Evolutionary conservation across 1,284 basidiomycete genomes (phyloP), one percentile per base, ranked within the genome.

Genomic region (Fomitopsis betulina): DNA sequence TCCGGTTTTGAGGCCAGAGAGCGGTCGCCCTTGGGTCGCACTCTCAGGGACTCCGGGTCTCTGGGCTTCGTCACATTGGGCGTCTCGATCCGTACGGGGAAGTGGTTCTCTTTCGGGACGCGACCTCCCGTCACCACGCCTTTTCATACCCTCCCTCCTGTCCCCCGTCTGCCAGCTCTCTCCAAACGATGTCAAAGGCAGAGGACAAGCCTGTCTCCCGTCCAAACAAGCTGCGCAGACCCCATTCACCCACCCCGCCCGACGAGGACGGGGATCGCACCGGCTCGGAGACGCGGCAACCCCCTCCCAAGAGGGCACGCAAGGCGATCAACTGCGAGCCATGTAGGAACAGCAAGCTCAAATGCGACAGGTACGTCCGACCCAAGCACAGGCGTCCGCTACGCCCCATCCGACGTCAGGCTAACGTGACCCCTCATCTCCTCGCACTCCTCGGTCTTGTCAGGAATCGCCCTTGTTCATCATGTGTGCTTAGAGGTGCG

Each of bases 321-420:
- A 91, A 91, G 68, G 88, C 90, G 19, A 90, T 92, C 67, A 92
- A 92, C 73, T 92, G 89, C 68, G 89, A 91, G 65, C 89, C 89
- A 1, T 92, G 89, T 73, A 81, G 89, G 68, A 87, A 85, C 67
- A 89, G 86, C 77, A 91, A 92, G 72, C 82, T 92, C 64, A 91
- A 92, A 74, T 92, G 89, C 75, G 90, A 91, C 72, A 84, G 89
- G 88, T 88, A 59, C 30, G 72, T 72, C 57, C 49, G 59, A 54
- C 19, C 39, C 25, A 2, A 45, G 23, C 12, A 19, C 23, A 45
- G 21, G 19, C 42, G 42, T 23, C 42, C 42, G 13, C 42, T 9
- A 9, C 42, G 23, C 7, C 42, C 19, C 42, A n/a, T 25, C 42
- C 42, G 19, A 45, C 42, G 42, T 45, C 42, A 45, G 23, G 6